Base-by-base conservation (phyloP, 768 basidiomycete genomes). In the Xerocomellus intermedius region DNA sequence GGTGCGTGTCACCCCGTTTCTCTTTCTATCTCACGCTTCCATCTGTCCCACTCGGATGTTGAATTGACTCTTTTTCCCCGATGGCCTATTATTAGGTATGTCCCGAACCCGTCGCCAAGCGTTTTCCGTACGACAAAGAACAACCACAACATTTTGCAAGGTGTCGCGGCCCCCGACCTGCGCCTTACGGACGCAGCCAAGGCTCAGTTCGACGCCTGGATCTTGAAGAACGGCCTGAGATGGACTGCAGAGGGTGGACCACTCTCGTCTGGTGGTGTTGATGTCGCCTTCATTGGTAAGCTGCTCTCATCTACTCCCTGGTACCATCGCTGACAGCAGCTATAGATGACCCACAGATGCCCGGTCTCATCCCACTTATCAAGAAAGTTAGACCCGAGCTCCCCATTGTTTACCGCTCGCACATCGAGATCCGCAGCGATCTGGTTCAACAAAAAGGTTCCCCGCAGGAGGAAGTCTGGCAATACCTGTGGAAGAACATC, bases 81-180 rank as follows among this genome's bases (percentile, higher is more conserved):
- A 47, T 42, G 26, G 28, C 45, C 44, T 43, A 43, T 60, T 85
- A 42, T 45, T 58, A 89, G 87, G 87, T 91, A 91, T 73, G 89
- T 93, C 32, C 91, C 89, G 44, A 92, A 91, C 75, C 89, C 90
- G 22, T 86, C 91, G 43, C 93, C 94, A 2, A 83, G 81, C 58
- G 90, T 96, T 37, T 96, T 95, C 82, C 85, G 93, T 59, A 93
- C 89, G 57, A 95, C 93, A 60, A 91, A 91, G 79, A 91, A 92
- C 90, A 92, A 92, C 77, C 91, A 93, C 82, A 93, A 93, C 74
- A 92, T 91, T 68, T 78, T 96, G 22, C 94, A 97, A 83, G 94
- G 94, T 58, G 94, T 97, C 48, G 89, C 94, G 2, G 73, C 84
- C 13, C 85, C 88, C 9, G 83, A 83, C 56, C 79, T 92, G 47